Base-by-base conservation (phyloP, 495 filamentous ascomycete genomes). In the Penicillium parvum region DNA sequence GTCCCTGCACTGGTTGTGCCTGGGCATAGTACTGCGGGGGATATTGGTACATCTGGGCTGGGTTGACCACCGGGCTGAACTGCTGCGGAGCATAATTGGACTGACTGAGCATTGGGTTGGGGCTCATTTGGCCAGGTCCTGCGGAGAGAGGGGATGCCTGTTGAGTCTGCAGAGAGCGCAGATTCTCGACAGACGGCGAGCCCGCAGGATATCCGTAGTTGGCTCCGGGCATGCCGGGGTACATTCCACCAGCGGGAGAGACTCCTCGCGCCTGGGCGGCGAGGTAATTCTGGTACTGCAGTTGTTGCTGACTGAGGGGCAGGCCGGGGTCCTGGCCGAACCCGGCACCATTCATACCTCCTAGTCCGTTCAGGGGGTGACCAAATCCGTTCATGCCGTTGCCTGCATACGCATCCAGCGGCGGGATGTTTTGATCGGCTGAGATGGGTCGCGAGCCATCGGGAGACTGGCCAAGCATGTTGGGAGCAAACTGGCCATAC, bases 1-100 rank as follows among this genome's bases (percentile, higher is more conserved):
- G 68, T 48, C 68, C 60, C 49, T 65, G 68, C 41, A 65, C 61
- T 26, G 63, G 50, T 50, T 72, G 72, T 47, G 71, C 51, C 55
- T 71, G 71, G 19, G 64, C 43, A 50, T 72, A 73, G 51, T 63
- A 76, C 50, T 74, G 71, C 37, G 73, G 65, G 47, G 72, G 66
- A 54, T 75, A 76, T 52, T 71, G 72, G 53, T 74, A 75, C 72
- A 77, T 71, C 55, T 71, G 63, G 47, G 64, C 58, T n/a, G 65
- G 52, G 40, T 65, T 59, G 51, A 75, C 60, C 11, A 70, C 59
- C 12, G 72, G 72, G 57, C 66, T 74, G 54, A 67, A 76, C 32
- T 68, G 72, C 44, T 71, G 72, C 30, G 68, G 60, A 5, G 58
- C 55, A 42, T 68, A 77, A 25, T 55, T 59, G 11, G 61, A 49